Conservation (phyloP, 345 rosid species). For the Rubroshorea leprosula region DNA sequence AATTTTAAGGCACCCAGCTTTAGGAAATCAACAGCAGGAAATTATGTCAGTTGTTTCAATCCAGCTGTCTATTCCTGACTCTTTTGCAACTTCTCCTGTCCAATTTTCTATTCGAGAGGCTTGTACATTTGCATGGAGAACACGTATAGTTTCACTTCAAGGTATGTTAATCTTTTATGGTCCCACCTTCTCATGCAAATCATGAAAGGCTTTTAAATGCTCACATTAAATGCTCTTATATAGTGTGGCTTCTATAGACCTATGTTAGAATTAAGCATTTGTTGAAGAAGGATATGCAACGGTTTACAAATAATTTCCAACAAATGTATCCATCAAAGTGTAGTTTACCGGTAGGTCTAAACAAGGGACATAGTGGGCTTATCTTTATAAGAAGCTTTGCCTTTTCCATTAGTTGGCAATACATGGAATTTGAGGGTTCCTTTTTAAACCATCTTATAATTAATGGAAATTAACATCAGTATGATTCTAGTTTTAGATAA, state of each 20-base stretch:
- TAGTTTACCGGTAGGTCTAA: neutral
- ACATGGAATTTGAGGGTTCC: neutral
- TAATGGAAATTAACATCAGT: neutral
- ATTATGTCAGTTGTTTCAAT: slow-evolving; percentile 49
- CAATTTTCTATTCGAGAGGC: slow-evolving; percentile 51
- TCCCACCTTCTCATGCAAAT: slow-evolving; percentile 5
- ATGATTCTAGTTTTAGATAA: neutral
- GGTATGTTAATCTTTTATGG: slow-evolving; percentile 41
- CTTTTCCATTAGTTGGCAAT: neutral
- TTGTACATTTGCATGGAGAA: slow-evolving; percentile 74
- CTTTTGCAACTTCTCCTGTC: slow-evolving; percentile 53
- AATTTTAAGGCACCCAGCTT: slow-evolving; percentile 42
- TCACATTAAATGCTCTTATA: neutral
- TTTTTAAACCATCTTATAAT: neutral
- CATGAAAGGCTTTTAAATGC: neutral
- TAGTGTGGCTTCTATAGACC: neutral
- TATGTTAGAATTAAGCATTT: neutral
- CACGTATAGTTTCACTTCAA: slow-evolving; percentile 61
- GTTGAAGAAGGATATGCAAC: no score
- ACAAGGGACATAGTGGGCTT: neutral
- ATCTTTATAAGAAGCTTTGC: neutral
- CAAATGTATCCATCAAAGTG: neutral
- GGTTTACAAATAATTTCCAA: neutral
- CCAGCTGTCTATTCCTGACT: slow-evolving; percentile 56
- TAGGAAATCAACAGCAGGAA: slow-evolving; percentile 38